These are phyloP conservation scores for Bruguiera sexangula DNA, from an alignment of 345 rosid genomes.

Conservation along the genomic window DNA sequence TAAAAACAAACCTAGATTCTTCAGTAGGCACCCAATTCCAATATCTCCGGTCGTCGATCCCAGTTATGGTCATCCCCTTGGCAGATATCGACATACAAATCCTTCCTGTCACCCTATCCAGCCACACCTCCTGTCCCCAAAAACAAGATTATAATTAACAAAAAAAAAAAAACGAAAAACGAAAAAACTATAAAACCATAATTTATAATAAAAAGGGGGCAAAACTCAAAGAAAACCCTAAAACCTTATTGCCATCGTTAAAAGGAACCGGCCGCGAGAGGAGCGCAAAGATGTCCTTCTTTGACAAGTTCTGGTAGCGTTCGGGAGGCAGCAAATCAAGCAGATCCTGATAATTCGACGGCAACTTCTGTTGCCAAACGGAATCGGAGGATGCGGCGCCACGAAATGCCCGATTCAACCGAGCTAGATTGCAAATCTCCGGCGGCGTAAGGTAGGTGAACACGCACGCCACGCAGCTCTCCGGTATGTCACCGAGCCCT, in stretches of 20 bases:
- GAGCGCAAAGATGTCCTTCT: constrained; percentile 79
- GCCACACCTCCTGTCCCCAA: constrained; percentile 70
- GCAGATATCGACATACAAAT: constrained; percentile 87
- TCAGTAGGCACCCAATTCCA: constrained; percentile 94
- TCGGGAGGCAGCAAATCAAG: constrained; percentile 81
- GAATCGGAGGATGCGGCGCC: constrained; percentile 93
- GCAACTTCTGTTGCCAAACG: constrained; percentile 86
- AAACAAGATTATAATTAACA: constrained; percentile 1
- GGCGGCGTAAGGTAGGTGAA: constrained; percentile 79
- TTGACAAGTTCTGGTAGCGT: constrained; percentile 50
- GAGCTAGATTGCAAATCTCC: constrained; percentile 95
- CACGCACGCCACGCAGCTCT: constrained; percentile 89
- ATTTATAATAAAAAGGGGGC: neutral
- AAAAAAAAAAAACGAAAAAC: neutral
- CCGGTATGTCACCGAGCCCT: constrained; percentile 87
- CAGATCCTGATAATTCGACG: constrained; percentile 73
- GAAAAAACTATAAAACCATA: neutral
- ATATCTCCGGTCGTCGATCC: constrained; percentile 89
- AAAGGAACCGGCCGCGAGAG: constrained; percentile 75
- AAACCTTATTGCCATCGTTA: constrained; percentile 71
- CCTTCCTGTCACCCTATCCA: constrained; percentile 85
- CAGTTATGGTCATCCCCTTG: constrained; percentile 85
- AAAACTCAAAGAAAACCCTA: neutral
- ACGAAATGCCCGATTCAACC: constrained; percentile 71
- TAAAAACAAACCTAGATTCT: constrained; percentile 72